Evolutionary conservation across 805 yeast species (phyloP), one percentile per base, ranked within the genome.

Genomic region (Cyberlindnera euphorbiae): DNA sequence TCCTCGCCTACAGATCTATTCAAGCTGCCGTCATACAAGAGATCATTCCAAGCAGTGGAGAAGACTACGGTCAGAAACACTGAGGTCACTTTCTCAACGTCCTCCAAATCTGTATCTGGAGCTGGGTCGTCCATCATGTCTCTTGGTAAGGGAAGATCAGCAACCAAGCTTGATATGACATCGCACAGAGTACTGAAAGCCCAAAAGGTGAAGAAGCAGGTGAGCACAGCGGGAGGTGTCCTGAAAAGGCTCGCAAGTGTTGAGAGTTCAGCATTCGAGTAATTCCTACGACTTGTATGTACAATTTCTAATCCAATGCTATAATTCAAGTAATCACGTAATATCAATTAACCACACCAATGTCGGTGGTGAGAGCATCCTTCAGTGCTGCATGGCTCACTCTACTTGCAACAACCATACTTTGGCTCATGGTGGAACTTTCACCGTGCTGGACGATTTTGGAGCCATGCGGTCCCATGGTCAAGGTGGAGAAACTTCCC

Each of bases 121-220:
- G 61, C 74, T 5, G 72, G 67, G 42, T 75, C 82, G 2, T 73
- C 82, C 8, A 71, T 82, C 44, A 71, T 80, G 30, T 71, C 71
- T 36, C 53, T 75, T 51, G 73, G 79, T 14, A 54, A 57, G 40
- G 29, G 36, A 5, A 36, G 30, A 13, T 29, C 29, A 11, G 28
- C 30, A 4, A 32, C 43, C 3, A 42, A 45, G 26, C 13, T 35
- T 8, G 42, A 39, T 11, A 28, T 32, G 4, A 38, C 42, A 28
- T 26, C 39, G 15, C 52, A 49, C 31, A 47, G 55, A 38, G 52
- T 47, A 9, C 31, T 52, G 17, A 52, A 52, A 41, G 56, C 46
- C 1, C 49, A 50, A 36, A 52, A 46, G 36, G 44, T 39, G 9
- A 42, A 39, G 32, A 47, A 41, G 33, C 41, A 36, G 1, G 27